Percentiles rank a stretch among this genome's conserved stretches.
Evolutionary conservation across 2,329 filamentous ascomycete species (phyloP).

Genomic region (Diaporthe citriasiana): DNA sequence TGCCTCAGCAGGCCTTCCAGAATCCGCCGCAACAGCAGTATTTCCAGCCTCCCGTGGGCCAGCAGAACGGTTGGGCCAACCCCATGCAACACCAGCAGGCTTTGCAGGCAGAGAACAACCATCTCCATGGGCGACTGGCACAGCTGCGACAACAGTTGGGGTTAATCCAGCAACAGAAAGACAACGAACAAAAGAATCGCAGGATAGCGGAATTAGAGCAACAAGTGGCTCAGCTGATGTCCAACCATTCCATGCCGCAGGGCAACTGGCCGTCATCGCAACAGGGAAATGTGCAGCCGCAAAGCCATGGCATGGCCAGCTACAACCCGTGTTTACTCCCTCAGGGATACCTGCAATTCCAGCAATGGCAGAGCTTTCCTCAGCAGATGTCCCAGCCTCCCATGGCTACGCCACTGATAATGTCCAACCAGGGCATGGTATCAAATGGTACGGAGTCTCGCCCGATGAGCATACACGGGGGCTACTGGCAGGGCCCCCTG

Average conservation of each 20-base stretch:
- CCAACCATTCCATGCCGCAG: neutral
- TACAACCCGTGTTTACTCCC: too few species aligned
- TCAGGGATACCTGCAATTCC: neutral
- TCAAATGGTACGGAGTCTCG: neutral
- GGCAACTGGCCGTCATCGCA: neutral
- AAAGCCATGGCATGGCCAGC: too few species aligned
- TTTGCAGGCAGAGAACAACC: neutral
- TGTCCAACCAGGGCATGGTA: conserved; percentile 1
- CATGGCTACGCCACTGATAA: neutral
- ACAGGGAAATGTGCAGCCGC: neutral
- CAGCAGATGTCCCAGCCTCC: neutral
- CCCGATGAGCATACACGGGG: neutral
- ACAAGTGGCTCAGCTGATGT: neutral
- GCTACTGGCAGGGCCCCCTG: neutral
- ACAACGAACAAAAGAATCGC: neutral
- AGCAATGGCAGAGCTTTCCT: neutral
- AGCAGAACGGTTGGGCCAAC: neutral
- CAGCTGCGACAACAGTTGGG: neutral
- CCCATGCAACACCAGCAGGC: neutral
- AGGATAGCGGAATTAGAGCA: neutral
- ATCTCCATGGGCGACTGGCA: neutral
- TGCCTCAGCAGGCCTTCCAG: neutral
- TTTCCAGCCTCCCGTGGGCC: neutral
- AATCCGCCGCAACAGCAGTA: neutral
- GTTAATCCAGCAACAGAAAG: neutral